Conservation (phyloP, 179 eudicot species). For the Silene noctiflora region DNA sequence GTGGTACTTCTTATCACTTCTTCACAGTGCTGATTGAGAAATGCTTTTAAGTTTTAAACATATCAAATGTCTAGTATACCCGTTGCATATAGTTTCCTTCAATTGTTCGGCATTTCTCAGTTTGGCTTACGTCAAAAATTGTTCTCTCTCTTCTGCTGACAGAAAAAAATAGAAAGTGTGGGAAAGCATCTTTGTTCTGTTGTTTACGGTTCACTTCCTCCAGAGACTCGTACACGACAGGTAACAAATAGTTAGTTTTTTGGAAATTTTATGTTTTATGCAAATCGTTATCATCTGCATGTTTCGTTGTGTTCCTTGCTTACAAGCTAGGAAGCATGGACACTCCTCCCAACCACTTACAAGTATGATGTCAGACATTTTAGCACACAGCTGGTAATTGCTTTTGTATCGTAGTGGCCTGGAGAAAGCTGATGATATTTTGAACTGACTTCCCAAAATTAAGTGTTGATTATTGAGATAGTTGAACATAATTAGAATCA, state of each 20-base stretch:
- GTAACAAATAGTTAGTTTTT: constrained; percentile 32
- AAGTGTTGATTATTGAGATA: background rate
- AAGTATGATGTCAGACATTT: background rate
- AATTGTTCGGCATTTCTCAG: constrained; percentile 1
- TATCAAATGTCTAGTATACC: background rate
- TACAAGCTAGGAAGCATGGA: background rate
- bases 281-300: background rate
- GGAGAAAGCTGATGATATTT: background rate
- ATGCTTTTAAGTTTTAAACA: background rate
- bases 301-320: background rate
- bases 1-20: background rate
- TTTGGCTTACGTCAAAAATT: background rate
- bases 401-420: background rate
- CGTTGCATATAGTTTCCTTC: background rate
- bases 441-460: background rate
- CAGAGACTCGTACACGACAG: constrained; percentile 94
- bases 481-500: background rate
- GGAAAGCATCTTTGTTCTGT: constrained; percentile 93
- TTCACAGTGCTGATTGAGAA: background rate
- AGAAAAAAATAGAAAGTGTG: constrained; percentile 67
- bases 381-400: background rate
- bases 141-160: constrained; percentile 19
- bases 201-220: constrained; percentile 97
- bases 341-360: background rate
- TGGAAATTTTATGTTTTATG: constrained; percentile 4